Conservation (phyloP, 2,329 filamentous ascomycete species). For the Aspergillus intermedius region DNA sequence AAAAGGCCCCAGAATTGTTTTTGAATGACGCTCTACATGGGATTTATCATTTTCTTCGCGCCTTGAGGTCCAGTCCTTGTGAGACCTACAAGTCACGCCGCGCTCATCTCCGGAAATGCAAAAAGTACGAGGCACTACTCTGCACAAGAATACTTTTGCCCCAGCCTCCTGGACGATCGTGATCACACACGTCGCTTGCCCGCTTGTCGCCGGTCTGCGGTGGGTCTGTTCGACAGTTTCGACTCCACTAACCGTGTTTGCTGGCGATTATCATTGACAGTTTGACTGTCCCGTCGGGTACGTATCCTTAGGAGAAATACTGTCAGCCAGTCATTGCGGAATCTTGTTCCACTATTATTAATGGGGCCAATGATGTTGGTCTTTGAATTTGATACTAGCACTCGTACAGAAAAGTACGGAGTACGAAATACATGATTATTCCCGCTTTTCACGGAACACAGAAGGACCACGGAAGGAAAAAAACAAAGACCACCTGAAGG, state of each 20-base stretch:
- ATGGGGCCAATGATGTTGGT: constrained; percentile 11
- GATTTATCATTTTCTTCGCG: neutral
- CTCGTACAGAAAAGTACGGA: too few species aligned
- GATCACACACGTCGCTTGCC: neutral
- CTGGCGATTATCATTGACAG: neutral
- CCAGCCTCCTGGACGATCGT: neutral
- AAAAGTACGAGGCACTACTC: too few species aligned
- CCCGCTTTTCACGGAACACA: neutral
- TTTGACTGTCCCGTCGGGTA: neutral
- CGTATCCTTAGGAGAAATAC: neutral
- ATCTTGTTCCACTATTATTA: constrained; percentile 16
- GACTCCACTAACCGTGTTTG: neutral
- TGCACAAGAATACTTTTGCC: too few species aligned
- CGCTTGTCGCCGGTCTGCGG: neutral
- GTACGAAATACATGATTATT: too few species aligned
- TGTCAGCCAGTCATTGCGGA: constrained; percentile 18
- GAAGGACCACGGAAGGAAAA: neutral
- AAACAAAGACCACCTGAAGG: constrained; percentile 8
- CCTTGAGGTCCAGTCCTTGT: neutral
- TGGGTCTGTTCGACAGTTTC: neutral
- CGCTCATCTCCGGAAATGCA: neutral
- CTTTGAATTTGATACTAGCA: neutral
- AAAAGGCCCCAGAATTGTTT: neutral
- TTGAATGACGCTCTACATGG: neutral
- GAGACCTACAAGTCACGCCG: neutral